These are phyloP conservation scores for Cymodocea nodosa DNA, from an alignment of 116 monocot species.

Conservation along the genomic window DNA sequence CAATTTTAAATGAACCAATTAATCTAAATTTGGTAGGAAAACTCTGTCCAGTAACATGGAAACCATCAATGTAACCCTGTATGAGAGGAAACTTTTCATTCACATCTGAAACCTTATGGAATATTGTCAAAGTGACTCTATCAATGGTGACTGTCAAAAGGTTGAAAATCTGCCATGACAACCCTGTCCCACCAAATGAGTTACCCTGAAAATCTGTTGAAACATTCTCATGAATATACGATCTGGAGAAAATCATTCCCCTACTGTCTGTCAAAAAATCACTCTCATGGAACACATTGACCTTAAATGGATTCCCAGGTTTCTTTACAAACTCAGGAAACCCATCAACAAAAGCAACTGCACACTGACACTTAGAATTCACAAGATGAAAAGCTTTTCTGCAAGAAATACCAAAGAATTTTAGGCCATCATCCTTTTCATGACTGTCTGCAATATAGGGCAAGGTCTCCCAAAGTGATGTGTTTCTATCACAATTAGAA, in stretches of 20 bases:
- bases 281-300: conserved; percentile 42
- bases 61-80: conserved; percentile 23
- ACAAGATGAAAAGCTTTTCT: conserved; percentile 59
- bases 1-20: conserved; percentile 35
- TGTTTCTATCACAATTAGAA: conserved; percentile 35
- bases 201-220: neutral
- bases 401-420: conserved; percentile 15
- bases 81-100: conserved; percentile 53
- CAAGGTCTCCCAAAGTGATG: conserved; percentile 46
- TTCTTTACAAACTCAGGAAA: conserved; percentile 78
- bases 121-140: conserved; percentile 33
- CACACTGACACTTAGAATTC: conserved; percentile 54
- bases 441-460: conserved; percentile 27
- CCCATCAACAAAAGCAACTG: conserved; percentile 72
- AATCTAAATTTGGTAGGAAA: conserved; percentile 54
- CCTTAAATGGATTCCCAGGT: conserved; percentile 77
- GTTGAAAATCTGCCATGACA: neutral
- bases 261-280: conserved; percentile 5
- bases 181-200: neutral
- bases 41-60: conserved; percentile 36
- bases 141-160: conserved; percentile 25
- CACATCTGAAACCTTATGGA: conserved; percentile 52
- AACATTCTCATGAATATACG: neutral
- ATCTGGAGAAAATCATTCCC: neutral
- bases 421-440: conserved; percentile 32